Base-by-base conservation (phyloP, 345 rosid genomes). In the Syzygium oleosum region DNA sequence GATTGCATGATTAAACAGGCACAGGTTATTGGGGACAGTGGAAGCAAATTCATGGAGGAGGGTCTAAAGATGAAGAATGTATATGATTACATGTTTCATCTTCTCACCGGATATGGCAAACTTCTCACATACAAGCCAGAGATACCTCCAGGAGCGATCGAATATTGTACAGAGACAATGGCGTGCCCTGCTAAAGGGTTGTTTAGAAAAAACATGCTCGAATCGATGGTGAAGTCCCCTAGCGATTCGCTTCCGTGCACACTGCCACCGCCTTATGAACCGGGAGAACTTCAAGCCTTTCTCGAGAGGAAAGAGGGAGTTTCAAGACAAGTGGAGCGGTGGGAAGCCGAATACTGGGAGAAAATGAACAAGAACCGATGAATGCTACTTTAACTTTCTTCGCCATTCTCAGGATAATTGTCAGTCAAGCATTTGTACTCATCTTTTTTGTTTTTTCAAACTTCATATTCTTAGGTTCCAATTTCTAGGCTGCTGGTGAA, bases 11-110 rank as follows among this genome's bases (percentile, higher is more conserved):
- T 51, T 43, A 38, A 51, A 63, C 63, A 92, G 94, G 94, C 94
- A 34, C 80, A 88, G 63, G 87, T 52, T 3, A 93, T 91, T 56
- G 96, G 95, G 15, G 87, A 79, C 78, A 88, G 85, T 8, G 93
- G 90, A 58, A 90, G 92, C 89, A 86, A 58, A 9, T 93, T 89
- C 77, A 80, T 90, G 23, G 84, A 56, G 55, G 90, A 92, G 84
- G 88, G 90, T 59, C 79, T 92, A 63, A 88, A 91, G 84, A 91
- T 93, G 92, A 87, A 91, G 27, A 51, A 89, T 22, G 92, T 94
- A 87, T 94, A 92, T 83, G 94, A 91, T 88, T 93, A 92, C 90
- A 92, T 92, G 95, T 91, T 91, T 52, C 91, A 92, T 89, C 16
- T 92, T 10, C 84, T 94, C 38, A 92, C 87, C 16, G 90, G 90